Base-by-base conservation (phyloP, 768 basidiomycete species). In the Cystofilobasidium ferigula region DNA sequence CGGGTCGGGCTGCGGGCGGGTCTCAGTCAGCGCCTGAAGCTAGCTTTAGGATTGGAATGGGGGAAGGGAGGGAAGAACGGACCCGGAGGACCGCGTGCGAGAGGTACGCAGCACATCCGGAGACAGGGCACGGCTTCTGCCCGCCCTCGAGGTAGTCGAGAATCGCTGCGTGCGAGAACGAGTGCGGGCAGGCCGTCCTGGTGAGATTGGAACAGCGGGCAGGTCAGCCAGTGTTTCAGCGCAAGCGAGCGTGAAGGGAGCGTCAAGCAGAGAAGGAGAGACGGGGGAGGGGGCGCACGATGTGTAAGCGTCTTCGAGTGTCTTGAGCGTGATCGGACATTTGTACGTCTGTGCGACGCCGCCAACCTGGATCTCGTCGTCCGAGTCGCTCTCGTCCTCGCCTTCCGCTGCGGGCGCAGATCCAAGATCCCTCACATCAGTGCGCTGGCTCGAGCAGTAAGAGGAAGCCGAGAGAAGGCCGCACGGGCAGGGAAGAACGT, bases 351-450 rank as follows among this genome's bases (percentile, higher is more conserved):
- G 62, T 1, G 34, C 34, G 8, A 10, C 13, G 0, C 62, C 62
- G 30, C 62, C 62, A 7, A 24, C 30, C 45, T 62, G 42, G 16
- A 62, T 45, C 62, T 62, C 62, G 35, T 62, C 62, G 48, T 62
- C 62, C 1, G 62, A 62, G 3, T 38, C 62, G 28, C 18, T 16
- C 9, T 62, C 61, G 28, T 26, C 47, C 32, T 43, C 47, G n/a
- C 36, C 48, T 12, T 53, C 62, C 18, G 47, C 26, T 62, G 30
- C 20, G 14, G 7, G 40, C 5, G 3, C 40, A 3, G 14, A 12
- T 14, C 20, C 40, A 43, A 43, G 42, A n/a, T 43, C 12, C 12
- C 12, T 9, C 14, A 22, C 8, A 18, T 16, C 14, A 43, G 20
- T 4, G 42, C 14, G 20, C 12, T 5, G 22, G 3, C 47, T 10